phyloP scores from a whole-genome alignment of 441 rosid genomes.

The Melastoma candidum region DNA sequence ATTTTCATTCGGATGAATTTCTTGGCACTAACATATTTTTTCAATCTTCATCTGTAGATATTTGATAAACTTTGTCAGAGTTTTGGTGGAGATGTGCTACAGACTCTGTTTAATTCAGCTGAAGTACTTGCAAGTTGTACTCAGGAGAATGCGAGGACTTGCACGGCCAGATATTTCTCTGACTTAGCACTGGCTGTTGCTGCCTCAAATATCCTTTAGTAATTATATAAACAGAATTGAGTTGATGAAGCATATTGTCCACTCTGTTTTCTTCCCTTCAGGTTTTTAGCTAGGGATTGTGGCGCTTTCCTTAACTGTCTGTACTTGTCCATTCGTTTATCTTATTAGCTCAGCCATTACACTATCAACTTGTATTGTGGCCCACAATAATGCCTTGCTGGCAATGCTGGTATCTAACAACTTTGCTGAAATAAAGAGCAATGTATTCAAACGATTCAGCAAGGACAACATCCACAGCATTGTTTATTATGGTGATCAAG shows the following conservation, averaged over 20 bases:
- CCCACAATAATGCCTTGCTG: slow-evolving; percentile 92
- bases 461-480: slow-evolving; percentile 81
- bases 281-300: not conserved
- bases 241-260: not conserved
- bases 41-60: slow-evolving; percentile 36
- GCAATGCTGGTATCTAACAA: slow-evolving; percentile 97
- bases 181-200: slow-evolving; percentile 69
- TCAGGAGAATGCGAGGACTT: slow-evolving; percentile 41
- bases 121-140: slow-evolving; percentile 58
- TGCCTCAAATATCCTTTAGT: slow-evolving; percentile 77
- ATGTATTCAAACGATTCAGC: slow-evolving; percentile 90
- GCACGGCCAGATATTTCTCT: slow-evolving; percentile 51
- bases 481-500: slow-evolving; percentile 67
- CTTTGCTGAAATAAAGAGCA: slow-evolving; percentile 95
- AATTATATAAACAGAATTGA: not conserved
- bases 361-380: slow-evolving; percentile 82
- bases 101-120: slow-evolving; percentile 78
- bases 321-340: slow-evolving; percentile 90
- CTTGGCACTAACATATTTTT: not conserved
- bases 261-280: slow-evolving; percentile 3
- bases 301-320: slow-evolving; percentile 57
- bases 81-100: slow-evolving; percentile 90
- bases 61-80: slow-evolving; percentile 90
- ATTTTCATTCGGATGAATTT: slow-evolving; percentile 3
- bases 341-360: slow-evolving; percentile 97